Percentiles rank a stretch among this genome's conserved stretches.
phyloP scores from a whole-genome alignment of 352 stramenopile species.

The Aphanomyces invadans region DNA sequence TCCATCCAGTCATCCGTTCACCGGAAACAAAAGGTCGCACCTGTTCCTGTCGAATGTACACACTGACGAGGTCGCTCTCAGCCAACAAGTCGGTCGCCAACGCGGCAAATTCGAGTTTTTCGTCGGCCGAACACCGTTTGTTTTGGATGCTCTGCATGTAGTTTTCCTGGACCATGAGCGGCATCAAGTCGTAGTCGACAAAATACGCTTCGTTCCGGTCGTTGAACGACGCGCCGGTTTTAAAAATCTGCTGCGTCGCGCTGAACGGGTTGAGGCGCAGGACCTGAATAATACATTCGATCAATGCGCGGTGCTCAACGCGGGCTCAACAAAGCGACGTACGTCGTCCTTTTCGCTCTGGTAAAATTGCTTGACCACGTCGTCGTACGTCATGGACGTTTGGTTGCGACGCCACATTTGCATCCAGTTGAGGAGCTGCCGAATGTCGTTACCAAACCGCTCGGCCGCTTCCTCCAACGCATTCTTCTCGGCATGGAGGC shows the following conservation, averaged over 20 bases:
- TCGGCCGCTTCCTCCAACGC: conserved; percentile 95
- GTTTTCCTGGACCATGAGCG: conserved; percentile 93
- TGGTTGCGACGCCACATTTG: conserved; percentile 92
- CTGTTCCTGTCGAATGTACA: conserved; percentile 70
- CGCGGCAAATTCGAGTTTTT: conserved; percentile 78
- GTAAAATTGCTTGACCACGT: conserved; percentile 69
- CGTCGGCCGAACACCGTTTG: conserved; percentile 48
- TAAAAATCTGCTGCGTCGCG: conserved; percentile 89
- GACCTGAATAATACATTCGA: conserved; percentile 33
- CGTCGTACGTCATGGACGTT: conserved; percentile 76
- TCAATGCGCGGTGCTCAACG: background rate
- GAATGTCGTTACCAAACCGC: conserved; percentile 96
- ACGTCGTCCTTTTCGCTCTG: conserved; percentile 87
- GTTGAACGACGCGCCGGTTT: conserved; percentile 66
- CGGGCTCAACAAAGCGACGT: too few relatives aligned
- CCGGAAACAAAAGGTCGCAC: background rate
- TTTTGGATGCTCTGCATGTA: conserved; percentile 81
- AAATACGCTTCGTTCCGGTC: conserved; percentile 96
- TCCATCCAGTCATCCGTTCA: conserved; percentile 23
- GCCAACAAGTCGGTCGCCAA: conserved; percentile 89
- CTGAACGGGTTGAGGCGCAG: conserved; percentile 94
- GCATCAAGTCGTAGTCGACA: conserved; percentile 97
- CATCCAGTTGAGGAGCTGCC: conserved; percentile 94
- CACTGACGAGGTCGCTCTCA: conserved; percentile 74
- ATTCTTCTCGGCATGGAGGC: conserved; percentile 92